Conservation (phyloP, 176 grass and related monocot genomes). For the sorghum (Sorghum bicolor) region DNA sequence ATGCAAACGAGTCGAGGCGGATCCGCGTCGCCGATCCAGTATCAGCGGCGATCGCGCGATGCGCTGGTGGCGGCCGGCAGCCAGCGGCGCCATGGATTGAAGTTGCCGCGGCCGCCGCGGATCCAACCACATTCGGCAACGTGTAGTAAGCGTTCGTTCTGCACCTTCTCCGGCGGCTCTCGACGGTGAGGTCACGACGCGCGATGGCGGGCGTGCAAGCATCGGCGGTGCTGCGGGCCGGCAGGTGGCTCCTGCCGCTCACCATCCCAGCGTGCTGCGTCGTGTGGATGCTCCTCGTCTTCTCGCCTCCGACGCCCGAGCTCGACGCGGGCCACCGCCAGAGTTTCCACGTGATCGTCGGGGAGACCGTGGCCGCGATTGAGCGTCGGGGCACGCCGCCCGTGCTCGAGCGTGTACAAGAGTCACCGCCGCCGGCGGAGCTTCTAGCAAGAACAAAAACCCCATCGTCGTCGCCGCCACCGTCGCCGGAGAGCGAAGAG, state of each 20-base stretch:
- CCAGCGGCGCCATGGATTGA: not conserved
- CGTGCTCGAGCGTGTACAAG: not conserved
- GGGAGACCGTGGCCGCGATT: not conserved
- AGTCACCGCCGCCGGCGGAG: not conserved
- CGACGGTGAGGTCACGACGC: not conserved
- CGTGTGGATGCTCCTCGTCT: conserved; percentile 31
- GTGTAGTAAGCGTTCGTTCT: not conserved
- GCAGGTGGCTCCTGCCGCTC: conserved; percentile 24
- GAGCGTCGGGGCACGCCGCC: not conserved
- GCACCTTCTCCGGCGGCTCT: not conserved
- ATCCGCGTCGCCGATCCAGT: not conserved
- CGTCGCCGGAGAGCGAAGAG: not conserved
- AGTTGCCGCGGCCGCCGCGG: not conserved
- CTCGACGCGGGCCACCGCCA: not conserved
- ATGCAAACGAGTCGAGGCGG: not conserved
- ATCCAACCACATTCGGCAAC: not conserved
- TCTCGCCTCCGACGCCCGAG: conserved; percentile 4
- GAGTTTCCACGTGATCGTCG: not conserved
- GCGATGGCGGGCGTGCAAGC: conserved; percentile 23
- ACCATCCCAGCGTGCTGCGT: conserved; percentile 31
- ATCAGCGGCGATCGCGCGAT: not conserved
- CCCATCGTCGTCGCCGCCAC: not conserved
- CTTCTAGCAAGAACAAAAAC: not conserved
- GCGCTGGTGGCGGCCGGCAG: not conserved
- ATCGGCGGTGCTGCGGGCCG: conserved; percentile 14